A percentile compares a stretch with the other conserved stretches of the same genome.
phyloP scores from a whole-genome alignment of 2,329 filamentous ascomycete genomes.

The Parastagonospora nodorum region DNA sequence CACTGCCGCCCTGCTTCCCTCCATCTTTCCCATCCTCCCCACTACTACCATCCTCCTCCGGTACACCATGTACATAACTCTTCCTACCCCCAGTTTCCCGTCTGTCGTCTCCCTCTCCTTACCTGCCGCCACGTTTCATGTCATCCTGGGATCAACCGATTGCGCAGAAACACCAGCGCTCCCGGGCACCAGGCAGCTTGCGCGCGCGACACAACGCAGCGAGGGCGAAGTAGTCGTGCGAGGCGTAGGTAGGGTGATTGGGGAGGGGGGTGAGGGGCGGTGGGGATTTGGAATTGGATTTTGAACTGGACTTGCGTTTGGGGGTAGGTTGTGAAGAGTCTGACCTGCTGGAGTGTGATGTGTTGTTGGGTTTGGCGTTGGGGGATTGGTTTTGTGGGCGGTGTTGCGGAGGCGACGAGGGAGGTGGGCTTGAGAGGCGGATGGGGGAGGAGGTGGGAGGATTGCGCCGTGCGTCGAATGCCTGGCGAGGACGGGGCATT shows the following conservation, averaged over 20 bases:
- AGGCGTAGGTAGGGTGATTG: slow-evolving; percentile 10
- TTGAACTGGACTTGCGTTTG: no score
- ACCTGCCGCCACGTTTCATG: slow-evolving; percentile 10
- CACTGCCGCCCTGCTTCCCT: not conserved
- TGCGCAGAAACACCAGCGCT: slow-evolving; percentile 9
- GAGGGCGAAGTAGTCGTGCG: slow-evolving; percentile 20
- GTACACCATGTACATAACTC: not conserved
- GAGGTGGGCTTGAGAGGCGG: no score
- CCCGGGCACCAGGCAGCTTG: slow-evolving; percentile 14
- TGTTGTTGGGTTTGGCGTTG: no score
- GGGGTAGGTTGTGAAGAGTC: no score
- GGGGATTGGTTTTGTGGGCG: no score
- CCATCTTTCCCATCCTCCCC: not conserved
- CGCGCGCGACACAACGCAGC: slow-evolving; percentile 20
- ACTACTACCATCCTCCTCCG: not conserved
- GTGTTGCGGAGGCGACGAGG: no score
- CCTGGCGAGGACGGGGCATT: not conserved
- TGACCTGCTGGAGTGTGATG: no score
- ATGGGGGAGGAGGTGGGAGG: no score
- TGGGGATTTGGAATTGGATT: no score
- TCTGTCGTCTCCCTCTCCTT: slow-evolving; percentile 4
- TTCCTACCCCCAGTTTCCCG: not conserved
- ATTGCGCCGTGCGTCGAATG: no score
- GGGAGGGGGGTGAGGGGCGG: slow-evolving; percentile 3
- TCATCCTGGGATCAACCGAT: slow-evolving; percentile 27